Evolutionary conservation across 164 flowering plant species (phyloP).

Genomic region (Liriodendron chinense): DNA sequence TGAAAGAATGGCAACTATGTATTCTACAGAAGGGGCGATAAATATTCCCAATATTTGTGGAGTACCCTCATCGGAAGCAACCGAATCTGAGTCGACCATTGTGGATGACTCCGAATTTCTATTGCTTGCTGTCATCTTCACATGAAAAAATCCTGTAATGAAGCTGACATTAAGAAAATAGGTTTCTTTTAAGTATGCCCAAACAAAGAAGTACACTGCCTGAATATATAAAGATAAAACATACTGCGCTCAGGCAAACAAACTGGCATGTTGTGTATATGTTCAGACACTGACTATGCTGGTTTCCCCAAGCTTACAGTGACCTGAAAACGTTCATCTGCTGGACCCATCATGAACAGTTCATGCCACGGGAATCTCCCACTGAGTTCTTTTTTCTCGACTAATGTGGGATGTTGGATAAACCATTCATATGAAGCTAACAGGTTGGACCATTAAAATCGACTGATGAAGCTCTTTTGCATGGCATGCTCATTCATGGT

Average conservation of each 20-base stretch:
- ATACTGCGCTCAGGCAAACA: neutral
- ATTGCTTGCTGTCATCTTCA: conserved; percentile 3
- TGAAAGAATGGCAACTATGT: conserved; percentile 73
- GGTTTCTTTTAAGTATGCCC: neutral
- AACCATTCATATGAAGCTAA: neutral
- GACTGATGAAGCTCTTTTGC: no score
- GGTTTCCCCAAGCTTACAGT: no score
- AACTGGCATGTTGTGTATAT: no score
- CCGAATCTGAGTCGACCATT: neutral
- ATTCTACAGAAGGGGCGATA: conserved; percentile 74
- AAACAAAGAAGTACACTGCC: neutral
- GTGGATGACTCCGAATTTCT: conserved; percentile 7
- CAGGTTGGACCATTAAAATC: no score
- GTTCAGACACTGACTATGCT: no score
- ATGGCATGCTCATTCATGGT: no score
- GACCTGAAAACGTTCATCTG: no score
- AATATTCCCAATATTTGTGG: conserved; percentile 65
- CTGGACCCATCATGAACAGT: no score
- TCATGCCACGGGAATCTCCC: neutral
- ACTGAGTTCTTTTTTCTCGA: neutral
- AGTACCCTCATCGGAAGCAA: neutral
- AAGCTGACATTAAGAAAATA: neutral
- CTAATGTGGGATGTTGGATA: neutral
- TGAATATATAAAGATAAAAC: neutral
- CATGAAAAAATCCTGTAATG: conserved; percentile 18